Evolutionary conservation across 176 grass and related monocot genomes (phyloP), one percentile per base, ranked within the genome.

Genomic region (Paspalum vaginatum): DNA sequence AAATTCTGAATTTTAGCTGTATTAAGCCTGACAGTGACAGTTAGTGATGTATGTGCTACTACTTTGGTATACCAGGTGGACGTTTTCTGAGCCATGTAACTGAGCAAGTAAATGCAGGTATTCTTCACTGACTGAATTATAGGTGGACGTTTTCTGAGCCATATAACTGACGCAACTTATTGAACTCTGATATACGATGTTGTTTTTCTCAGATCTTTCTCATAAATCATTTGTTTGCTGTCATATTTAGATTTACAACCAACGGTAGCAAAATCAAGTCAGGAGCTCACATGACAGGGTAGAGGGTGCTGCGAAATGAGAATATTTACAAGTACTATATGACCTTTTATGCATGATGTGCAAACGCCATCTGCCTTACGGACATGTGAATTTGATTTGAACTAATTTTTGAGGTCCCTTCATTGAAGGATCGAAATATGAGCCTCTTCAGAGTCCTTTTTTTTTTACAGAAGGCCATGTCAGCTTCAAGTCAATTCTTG

Each of bases 11-110:
- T 40, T 25, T 12, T 18, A 5, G 10, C 38, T 63, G 11, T 37
- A 12, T 20, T 48, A 51, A 54, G 38, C 42, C 22, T 18, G 64
- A 56, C 2, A 37, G 32, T 56, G 64, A 56, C 5, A 37, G 32
- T 56, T 66, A 24, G 44, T 21, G 11, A 14, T 64, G 6, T 66
- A 26, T 24, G 8, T 13, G 14, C 14, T 40, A 13, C 15, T 17
- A 14, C n/a, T 45, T 53, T 32, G 38, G 6, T 75, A 21, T 67
- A 52, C 5, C 7, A 49, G 16, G 21, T 66, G 26, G 47, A 55
- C 26, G 21, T 80, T 61, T 68, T 58, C 32, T 21, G 17, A 81
- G 47, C 9, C n/a, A 11, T 40, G 18, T 70, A 81, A 71, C 32
- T 1, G 43, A 40, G 5, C 44, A 82, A 72, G 24, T 64, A 32